phyloP scores from a whole-genome alignment of 208 protist genomes.

The Crithidia expoeki region DNA sequence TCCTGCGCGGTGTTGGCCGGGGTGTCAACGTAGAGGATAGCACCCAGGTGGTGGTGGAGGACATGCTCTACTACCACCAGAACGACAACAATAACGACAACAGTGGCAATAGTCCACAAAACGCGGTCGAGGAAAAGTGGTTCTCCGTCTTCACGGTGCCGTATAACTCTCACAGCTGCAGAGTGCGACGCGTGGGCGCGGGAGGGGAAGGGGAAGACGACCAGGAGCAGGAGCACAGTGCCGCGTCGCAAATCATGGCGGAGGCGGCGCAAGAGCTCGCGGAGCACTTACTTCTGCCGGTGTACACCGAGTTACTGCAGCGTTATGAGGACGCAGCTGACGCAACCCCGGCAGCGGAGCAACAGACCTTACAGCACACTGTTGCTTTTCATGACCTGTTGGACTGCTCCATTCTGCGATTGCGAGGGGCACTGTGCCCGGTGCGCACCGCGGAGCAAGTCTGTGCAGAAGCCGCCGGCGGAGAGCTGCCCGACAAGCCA shows the following conservation, averaged over 20 bases:
- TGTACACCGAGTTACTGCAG: conserved; percentile 31
- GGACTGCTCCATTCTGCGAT: conserved; percentile 29
- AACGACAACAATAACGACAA: not conserved
- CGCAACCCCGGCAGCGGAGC: not conserved
- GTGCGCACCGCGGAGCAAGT: conserved; percentile 1
- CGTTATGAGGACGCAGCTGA: conserved; percentile 12
- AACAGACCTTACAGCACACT: not conserved
- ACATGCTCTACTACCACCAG: conserved; percentile 33
- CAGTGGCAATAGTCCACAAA: no score
- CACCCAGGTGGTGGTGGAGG: conserved; percentile 35
- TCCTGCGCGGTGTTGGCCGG: conserved; percentile 41
- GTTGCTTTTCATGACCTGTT: conserved; percentile 34
- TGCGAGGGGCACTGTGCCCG: conserved; percentile 26
- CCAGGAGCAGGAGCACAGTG: not conserved
- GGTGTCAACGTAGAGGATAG: conserved; percentile 36
- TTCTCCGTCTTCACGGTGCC: conserved; percentile 18
- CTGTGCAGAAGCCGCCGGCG: not conserved
- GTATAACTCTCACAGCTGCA: not conserved
- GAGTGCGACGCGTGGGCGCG: not conserved
- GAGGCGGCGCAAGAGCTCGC: conserved; percentile 23
- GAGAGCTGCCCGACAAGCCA: not conserved
- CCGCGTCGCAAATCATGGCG: conserved; percentile 18
- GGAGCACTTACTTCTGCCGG: conserved; percentile 26
- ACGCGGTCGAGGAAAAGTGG: conserved; percentile 1
- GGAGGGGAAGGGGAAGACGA: not conserved